Evolutionary conservation across 2,329 filamentous ascomycete genomes (phyloP).

Genomic region (Ophiostoma montium): DNA sequence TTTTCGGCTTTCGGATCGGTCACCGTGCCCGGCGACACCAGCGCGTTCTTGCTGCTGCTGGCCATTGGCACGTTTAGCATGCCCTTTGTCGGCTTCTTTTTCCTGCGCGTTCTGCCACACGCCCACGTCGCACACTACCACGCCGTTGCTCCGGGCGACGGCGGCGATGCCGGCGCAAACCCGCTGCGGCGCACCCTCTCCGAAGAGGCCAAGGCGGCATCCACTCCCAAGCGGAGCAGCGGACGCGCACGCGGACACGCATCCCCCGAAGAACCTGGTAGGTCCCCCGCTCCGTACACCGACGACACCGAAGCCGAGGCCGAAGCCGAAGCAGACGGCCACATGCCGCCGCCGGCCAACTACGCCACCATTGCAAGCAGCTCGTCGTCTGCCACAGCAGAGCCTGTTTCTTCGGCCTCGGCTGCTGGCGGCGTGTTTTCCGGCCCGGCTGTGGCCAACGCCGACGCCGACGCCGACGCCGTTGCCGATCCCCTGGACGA

Average conservation of each 20-base stretch:
- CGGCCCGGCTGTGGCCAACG: slow-evolving; percentile 5
- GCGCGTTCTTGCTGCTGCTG: slow-evolving; percentile 66
- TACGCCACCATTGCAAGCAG: slow-evolving; percentile 1
- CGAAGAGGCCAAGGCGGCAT: slow-evolving; percentile 26
- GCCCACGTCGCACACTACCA: slow-evolving; percentile 36
- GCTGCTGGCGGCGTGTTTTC: slow-evolving; percentile 1
- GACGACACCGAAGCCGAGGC: slow-evolving; percentile 1
- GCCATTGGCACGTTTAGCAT: slow-evolving; percentile 66
- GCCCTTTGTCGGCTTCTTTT: slow-evolving; percentile 67
- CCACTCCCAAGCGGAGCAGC: slow-evolving; percentile 11
- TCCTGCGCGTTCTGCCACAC: slow-evolving; percentile 60
- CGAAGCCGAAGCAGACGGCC: neutral
- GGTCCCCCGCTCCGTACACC: slow-evolving; percentile 25
- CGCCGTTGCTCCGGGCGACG: slow-evolving; percentile 26
- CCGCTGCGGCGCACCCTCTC: slow-evolving; percentile 28
- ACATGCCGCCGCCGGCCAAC: neutral
- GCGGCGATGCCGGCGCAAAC: slow-evolving; percentile 20
- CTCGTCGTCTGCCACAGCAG: neutral
- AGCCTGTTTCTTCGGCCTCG: slow-evolving; percentile 4
- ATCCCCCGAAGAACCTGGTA: slow-evolving; percentile 48
- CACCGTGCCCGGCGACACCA: slow-evolving; percentile 71
- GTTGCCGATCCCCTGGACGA: slow-evolving; percentile 43
- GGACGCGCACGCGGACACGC: neutral
- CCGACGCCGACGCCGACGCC: slow-evolving; percentile 22
- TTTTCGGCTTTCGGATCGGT: slow-evolving; percentile 70